Evolutionary conservation across 495 filamentous ascomycete genomes (phyloP).

Genomic region (Aspergillus conjunctus): DNA sequence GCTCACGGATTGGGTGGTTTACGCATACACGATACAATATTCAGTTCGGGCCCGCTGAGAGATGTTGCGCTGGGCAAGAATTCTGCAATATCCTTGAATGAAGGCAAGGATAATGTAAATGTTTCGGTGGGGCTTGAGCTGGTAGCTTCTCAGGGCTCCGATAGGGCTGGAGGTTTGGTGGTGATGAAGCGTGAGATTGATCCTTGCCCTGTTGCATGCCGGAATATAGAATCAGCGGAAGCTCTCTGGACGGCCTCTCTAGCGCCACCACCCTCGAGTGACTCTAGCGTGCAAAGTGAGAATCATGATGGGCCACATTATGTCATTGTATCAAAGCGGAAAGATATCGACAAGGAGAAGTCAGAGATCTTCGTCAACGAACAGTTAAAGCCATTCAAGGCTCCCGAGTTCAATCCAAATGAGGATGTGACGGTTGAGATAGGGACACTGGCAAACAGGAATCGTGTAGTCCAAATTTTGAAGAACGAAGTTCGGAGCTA

Average conservation of each 20-base stretch:
- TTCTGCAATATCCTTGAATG: slow-evolving; percentile 6
- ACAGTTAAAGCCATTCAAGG: slow-evolving; percentile 37
- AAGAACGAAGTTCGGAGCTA: slow-evolving; percentile 83
- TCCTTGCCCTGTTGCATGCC: slow-evolving; percentile 64
- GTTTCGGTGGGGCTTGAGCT: slow-evolving; percentile 65
- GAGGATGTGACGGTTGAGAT: slow-evolving; percentile 81
- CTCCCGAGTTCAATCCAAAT: slow-evolving; percentile 84
- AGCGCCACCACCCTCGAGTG: slow-evolving; percentile 26
- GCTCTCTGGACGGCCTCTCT: slow-evolving; percentile 42
- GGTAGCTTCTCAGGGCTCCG: slow-evolving; percentile 69
- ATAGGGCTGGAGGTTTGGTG: slow-evolving; percentile 67
- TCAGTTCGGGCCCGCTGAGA: slow-evolving; percentile 76
- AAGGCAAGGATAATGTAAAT: slow-evolving; percentile 29
- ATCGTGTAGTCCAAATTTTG: slow-evolving; percentile 80
- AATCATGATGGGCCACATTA: slow-evolving; percentile 40
- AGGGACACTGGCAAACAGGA: slow-evolving; percentile 70
- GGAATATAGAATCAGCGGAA: slow-evolving; percentile 35
- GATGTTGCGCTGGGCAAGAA: slow-evolving; percentile 66
- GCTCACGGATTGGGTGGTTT: slow-evolving; percentile 66
- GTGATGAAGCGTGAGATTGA: slow-evolving; percentile 75
- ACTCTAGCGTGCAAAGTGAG: slow-evolving; percentile 54
- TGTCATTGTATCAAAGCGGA: slow-evolving; percentile 41
- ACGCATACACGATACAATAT: slow-evolving; percentile 71
- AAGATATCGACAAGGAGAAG: slow-evolving; percentile 39
- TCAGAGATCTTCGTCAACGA: slow-evolving; percentile 44